Conservation (phyloP, 371 early-diverging fungal genomes). For the Coemansia sp. region DNA sequence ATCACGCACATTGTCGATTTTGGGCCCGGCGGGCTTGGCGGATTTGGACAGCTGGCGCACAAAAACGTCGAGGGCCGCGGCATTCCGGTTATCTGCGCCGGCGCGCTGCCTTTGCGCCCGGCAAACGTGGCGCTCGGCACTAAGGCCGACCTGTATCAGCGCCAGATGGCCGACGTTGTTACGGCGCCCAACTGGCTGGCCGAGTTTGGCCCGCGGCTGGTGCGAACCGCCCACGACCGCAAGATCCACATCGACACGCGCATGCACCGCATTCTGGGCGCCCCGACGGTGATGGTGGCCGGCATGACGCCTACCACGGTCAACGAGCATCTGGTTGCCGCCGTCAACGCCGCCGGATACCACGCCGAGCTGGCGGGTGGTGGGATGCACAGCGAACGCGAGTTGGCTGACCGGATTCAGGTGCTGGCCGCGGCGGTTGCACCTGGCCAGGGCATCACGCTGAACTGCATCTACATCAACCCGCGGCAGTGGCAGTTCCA, state of each 20-base stretch:
- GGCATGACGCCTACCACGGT: constrained; percentile 51
- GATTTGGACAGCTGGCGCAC: constrained; percentile 68
- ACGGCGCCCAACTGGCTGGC: constrained; percentile 86
- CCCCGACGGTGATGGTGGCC: constrained; percentile 51
- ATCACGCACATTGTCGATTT: constrained; percentile 91
- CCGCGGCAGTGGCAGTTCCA: constrained; percentile 95
- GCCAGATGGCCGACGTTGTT: constrained; percentile 51
- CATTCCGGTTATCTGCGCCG: constrained; percentile 76
- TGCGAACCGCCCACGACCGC: constrained; percentile 51
- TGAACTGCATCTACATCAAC: constrained; percentile 91
- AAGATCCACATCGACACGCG: constrained; percentile 80
- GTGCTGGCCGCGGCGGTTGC: constrained; percentile 66
- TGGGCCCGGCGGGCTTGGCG: constrained; percentile 87
- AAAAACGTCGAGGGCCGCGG: constrained; percentile 92
- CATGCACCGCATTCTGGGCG: constrained; percentile 79
- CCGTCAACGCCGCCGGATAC: constrained; percentile 91
- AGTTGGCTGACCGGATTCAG: constrained; percentile 73
- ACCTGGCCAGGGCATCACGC: constrained; percentile 85
- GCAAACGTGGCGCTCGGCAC: constrained; percentile 70
- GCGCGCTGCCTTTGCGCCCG: constrained; percentile 53
- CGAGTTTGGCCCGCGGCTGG: constrained; percentile 73
- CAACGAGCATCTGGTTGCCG: constrained; percentile 53
- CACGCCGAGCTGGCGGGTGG: constrained; percentile 86
- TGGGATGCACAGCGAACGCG: constrained; percentile 36
- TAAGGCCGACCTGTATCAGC: constrained; percentile 76